Percentiles rank a stretch among this genome's conserved stretches.
These are phyloP conservation scores for Cryptococcus sp. DNA, from an alignment of 1,284 basidiomycete genomes.

Conservation along the genomic window DNA sequence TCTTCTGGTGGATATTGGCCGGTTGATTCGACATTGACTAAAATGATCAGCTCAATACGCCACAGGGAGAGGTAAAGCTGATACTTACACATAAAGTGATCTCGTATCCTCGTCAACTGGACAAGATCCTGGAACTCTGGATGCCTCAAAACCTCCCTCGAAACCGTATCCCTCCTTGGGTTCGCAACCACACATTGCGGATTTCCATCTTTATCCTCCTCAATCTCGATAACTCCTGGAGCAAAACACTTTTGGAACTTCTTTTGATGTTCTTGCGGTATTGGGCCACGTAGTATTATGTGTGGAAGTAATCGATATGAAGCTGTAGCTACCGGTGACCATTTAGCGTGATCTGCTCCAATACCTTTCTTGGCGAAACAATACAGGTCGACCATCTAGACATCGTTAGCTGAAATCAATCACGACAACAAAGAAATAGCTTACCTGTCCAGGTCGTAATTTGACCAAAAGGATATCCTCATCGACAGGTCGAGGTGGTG, in stretches of 20 bases:
- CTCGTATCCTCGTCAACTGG: conserved; percentile 76
- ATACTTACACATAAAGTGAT: conserved; percentile 83
- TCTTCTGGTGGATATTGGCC: conserved; percentile 80
- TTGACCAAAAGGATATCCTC: conserved; percentile 90
- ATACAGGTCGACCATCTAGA: conserved; percentile 66
- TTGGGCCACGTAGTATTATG: conserved; percentile 70
- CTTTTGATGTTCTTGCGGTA: conserved; percentile 57
- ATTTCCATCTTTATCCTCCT: conserved; percentile 49
- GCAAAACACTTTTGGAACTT: conserved; percentile 89
- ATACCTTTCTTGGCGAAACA: conserved; percentile 75
- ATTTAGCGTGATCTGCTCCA: conserved; percentile 97
- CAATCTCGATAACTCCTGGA: conserved; percentile 76
- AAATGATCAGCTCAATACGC: neutral
- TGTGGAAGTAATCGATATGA: conserved; percentile 89
- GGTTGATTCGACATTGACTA: conserved; percentile 86
- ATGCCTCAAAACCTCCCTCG: conserved; percentile 86
- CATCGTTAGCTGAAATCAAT: neutral
- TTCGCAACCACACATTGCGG: conserved; percentile 56
- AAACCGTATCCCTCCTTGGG: conserved; percentile 80
- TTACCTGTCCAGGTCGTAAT: conserved; percentile 70
- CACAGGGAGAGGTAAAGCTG: neutral
- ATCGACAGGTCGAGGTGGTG: conserved; percentile 52
- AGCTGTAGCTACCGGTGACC: conserved; percentile 96
- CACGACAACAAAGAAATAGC: conserved; percentile 4
- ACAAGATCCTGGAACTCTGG: conserved; percentile 84